Conservation (phyloP, 495 filamentous ascomycete genomes). For the Sordaria brevicollis region DNA sequence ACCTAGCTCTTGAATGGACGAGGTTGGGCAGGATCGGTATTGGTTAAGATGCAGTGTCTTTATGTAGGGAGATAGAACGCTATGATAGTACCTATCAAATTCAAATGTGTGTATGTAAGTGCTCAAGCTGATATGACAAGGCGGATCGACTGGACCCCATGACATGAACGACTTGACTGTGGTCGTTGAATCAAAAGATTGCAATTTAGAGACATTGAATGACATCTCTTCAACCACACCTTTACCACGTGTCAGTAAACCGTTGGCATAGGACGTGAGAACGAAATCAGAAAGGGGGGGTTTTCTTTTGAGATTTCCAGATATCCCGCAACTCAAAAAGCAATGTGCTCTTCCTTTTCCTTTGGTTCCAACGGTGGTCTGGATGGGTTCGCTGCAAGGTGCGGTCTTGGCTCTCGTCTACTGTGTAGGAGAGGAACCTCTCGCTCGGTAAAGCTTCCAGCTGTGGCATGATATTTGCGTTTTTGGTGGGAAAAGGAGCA, state of each 20-base stretch:
- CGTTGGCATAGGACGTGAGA: constrained; percentile 12
- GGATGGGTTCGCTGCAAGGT: not conserved
- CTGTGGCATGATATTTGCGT: not conserved
- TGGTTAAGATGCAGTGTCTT: not conserved
- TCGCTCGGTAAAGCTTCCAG: not conserved
- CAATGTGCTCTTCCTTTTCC: not conserved
- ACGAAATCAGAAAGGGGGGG: not conserved
- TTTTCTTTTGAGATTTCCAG: constrained; percentile 1
- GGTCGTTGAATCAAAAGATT: not conserved
- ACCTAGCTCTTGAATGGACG: not conserved
- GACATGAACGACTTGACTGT: not conserved
- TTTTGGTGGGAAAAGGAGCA: not conserved
- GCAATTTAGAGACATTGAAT: not conserved
- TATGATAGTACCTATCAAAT: not conserved
- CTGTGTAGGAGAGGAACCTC: not conserved
- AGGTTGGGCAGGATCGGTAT: not conserved
- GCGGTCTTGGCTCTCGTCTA: not conserved
- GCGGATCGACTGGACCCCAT: not conserved
- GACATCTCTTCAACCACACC: constrained; percentile 3
- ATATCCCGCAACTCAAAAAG: not conserved
- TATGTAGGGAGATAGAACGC: not conserved
- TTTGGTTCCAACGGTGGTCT: not conserved
- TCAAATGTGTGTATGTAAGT: not conserved
- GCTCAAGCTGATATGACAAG: not conserved
- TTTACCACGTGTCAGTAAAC: constrained; percentile 22